These are phyloP conservation scores for Ascobolus immersus DNA, from an alignment of 495 filamentous ascomycete genomes.

Conservation along the genomic window DNA sequence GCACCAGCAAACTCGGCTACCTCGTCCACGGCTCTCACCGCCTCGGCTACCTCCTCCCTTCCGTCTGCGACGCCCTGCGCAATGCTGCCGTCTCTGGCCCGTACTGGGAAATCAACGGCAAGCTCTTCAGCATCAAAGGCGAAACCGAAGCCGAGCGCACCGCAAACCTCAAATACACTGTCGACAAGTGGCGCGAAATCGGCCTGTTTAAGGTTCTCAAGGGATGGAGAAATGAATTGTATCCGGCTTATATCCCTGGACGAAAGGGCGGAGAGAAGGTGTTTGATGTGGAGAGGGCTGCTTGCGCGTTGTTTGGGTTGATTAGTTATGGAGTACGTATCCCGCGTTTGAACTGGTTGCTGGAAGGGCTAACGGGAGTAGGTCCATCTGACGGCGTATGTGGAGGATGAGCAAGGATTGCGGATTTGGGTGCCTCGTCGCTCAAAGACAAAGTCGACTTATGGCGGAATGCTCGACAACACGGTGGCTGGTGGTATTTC, in stretches of 20 bases:
- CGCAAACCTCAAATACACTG: slow-evolving; percentile 29
- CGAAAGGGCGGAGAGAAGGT: slow-evolving; percentile 30
- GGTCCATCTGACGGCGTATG: slow-evolving; percentile 61
- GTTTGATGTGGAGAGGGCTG: slow-evolving; percentile 47
- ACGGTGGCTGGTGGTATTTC: slow-evolving; percentile 76
- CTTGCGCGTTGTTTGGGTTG: slow-evolving; percentile 57
- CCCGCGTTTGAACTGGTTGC: slow-evolving; percentile 7
- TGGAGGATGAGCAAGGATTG: slow-evolving; percentile 20
- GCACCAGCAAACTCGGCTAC: slow-evolving; percentile 4
- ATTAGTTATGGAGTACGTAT: slow-evolving; percentile 46
- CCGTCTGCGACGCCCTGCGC: slow-evolving; percentile 6
- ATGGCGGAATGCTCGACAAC: slow-evolving; percentile 74
- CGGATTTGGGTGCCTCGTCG: slow-evolving; percentile 68
- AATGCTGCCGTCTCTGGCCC: slow-evolving; percentile 7
- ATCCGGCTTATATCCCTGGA: slow-evolving; percentile 46
- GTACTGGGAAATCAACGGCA: slow-evolving; percentile 23
- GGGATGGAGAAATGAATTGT: slow-evolving; percentile 76
- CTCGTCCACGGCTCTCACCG: slow-evolving; percentile 10
- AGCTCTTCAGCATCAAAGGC: slow-evolving; percentile 25
- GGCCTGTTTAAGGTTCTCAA: slow-evolving; percentile 42
- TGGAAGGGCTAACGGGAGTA: slow-evolving; percentile 10
- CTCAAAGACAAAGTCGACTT: slow-evolving; percentile 53
- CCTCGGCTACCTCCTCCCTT: slow-evolving; percentile 12
- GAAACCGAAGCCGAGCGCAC: slow-evolving; percentile 32
- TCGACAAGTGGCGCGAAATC: slow-evolving; percentile 35